These are phyloP conservation scores for Pseudocercospora eumusae DNA, from an alignment of 2,329 filamentous ascomycete genomes.

Conservation along the genomic window DNA sequence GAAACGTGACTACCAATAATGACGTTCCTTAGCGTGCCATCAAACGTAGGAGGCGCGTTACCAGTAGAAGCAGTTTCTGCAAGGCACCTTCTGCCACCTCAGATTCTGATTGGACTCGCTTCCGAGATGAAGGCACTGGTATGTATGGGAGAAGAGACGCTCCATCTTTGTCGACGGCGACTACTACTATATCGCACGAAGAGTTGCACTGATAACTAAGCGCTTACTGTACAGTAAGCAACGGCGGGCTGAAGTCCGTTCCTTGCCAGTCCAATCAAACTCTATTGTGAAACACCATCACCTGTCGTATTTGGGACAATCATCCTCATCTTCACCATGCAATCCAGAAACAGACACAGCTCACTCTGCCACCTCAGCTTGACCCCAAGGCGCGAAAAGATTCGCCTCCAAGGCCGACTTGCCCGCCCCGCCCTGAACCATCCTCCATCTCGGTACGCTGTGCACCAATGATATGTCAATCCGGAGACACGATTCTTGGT, in stretches of 20 bases:
- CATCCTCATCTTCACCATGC: background rate
- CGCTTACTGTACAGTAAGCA: background rate
- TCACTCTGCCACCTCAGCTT: background rate
- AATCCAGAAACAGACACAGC: background rate
- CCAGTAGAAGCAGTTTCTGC: background rate
- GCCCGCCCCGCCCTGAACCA: background rate
- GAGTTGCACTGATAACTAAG: slow-evolving; percentile 2
- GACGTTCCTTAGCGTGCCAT: slow-evolving; percentile 4
- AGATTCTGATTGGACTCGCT: background rate
- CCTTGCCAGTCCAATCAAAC: slow-evolving; percentile 4
- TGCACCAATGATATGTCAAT: background rate
- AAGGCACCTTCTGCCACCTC: background rate
- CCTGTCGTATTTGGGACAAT: background rate
- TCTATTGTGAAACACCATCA: background rate
- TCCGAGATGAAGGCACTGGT: background rate
- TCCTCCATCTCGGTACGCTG: background rate
- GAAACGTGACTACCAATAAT: slow-evolving; percentile 5
- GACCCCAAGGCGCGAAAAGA: background rate
- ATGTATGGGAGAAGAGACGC: background rate
- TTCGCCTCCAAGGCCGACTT: background rate
- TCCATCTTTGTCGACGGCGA: background rate
- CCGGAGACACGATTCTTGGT: background rate
- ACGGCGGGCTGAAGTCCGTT: background rate
- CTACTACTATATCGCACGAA: no score
- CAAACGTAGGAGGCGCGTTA: slow-evolving; percentile 4